These are phyloP conservation scores for Coelastrella sp. DNA, from an alignment of 139 green algal genomes.

Conservation along the genomic window DNA sequence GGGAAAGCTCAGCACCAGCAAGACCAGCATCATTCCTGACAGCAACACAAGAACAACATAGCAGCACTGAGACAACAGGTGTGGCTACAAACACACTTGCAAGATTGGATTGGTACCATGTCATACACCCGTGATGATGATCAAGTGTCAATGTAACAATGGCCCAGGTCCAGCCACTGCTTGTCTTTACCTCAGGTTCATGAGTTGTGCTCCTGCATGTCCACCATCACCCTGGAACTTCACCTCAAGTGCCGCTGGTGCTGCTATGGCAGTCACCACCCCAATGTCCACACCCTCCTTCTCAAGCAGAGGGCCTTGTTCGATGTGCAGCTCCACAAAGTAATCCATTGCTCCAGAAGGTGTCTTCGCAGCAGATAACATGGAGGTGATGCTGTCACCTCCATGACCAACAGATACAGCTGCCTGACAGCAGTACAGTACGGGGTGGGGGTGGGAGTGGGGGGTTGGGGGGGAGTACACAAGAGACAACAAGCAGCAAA, in stretches of 20 bases:
- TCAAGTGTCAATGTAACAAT: neutral
- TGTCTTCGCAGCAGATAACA: slow-evolving; percentile 59
- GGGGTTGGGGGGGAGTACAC: neutral
- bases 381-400: slow-evolving; percentile 43
- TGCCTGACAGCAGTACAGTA: slow-evolving; percentile 54
- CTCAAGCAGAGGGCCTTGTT: slow-evolving; percentile 80
- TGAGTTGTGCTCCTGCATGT: slow-evolving; percentile 88
- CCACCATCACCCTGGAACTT: slow-evolving; percentile 84
- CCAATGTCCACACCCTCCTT: slow-evolving; percentile 80
- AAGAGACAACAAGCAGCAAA: too few species aligned
- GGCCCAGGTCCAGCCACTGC: neutral
- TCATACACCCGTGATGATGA: neutral
- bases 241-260: slow-evolving; percentile 85
- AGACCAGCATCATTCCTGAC: slow-evolving; percentile 89
- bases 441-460: too few species aligned
- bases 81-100: too few species aligned
- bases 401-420: slow-evolving; percentile 72
- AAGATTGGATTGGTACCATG: too few species aligned
- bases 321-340: slow-evolving; percentile 99
- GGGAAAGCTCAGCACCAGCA: slow-evolving; percentile 90
- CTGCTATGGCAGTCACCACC: slow-evolving; percentile 95
- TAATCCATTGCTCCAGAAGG: slow-evolving; percentile 53
- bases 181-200: slow-evolving; percentile 69
- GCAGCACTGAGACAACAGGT: too few species aligned
- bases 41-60: too few species aligned